Conservation (phyloP, 495 filamentous ascomycete species). For the Daldinia vernicosa region DNA sequence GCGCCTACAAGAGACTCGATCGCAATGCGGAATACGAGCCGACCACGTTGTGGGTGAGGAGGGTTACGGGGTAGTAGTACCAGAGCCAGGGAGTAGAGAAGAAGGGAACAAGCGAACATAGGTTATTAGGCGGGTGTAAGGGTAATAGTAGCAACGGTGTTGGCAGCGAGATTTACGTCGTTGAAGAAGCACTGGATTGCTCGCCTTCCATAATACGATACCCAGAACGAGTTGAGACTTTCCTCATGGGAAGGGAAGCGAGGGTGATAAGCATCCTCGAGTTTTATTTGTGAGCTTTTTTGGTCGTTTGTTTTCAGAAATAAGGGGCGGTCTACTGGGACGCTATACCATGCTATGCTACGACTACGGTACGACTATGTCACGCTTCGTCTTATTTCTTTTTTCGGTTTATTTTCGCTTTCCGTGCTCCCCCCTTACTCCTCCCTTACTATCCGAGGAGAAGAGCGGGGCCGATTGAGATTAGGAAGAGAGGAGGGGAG, state of each 20-base stretch:
- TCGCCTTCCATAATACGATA: background rate
- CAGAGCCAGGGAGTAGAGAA: background rate
- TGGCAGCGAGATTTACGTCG: background rate
- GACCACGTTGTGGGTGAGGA: slow-evolving; percentile 82
- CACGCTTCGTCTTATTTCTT: slow-evolving; percentile 9
- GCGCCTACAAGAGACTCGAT: slow-evolving; percentile 80
- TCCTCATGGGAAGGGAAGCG: background rate
- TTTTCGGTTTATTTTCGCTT: background rate
- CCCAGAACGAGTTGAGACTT: background rate
- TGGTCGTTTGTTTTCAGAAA: slow-evolving; percentile 4
- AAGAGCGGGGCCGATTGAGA: background rate
- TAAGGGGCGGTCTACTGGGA: slow-evolving; percentile 9
- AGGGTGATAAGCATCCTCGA: background rate
- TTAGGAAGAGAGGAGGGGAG: background rate
- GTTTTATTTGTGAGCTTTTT: slow-evolving; percentile 9
- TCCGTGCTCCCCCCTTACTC: background rate
- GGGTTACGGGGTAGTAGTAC: slow-evolving; percentile 58
- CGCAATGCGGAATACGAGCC: slow-evolving; percentile 69
- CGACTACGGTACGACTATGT: background rate
- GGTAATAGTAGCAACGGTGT: background rate
- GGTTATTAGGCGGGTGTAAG: background rate
- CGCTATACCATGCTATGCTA: slow-evolving; percentile 1
- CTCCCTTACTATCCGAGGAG: background rate
- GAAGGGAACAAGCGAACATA: background rate
- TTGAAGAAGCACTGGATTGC: background rate